These are phyloP conservation scores for Cutaneotrichosporon arboriforme DNA, from an alignment of 1,284 basidiomycete species.

Conservation along the genomic window DNA sequence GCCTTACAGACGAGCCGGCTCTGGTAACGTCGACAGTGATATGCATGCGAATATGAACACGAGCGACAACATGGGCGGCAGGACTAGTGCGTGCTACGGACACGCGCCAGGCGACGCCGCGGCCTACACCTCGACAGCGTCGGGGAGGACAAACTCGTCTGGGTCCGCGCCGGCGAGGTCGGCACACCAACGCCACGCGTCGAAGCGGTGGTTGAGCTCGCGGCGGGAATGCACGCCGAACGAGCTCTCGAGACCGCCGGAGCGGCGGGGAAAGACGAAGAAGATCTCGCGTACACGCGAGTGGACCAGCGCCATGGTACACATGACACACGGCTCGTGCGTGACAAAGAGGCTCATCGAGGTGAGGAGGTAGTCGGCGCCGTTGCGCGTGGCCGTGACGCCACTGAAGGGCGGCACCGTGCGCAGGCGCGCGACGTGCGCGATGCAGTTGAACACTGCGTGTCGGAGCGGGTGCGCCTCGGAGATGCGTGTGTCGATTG, in stretches of 20 bases:
- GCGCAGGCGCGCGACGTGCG: slow-evolving; percentile 53
- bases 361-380: slow-evolving; percentile 77
- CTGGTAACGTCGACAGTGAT: too few relatives aligned
- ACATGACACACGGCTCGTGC: slow-evolving; percentile 94
- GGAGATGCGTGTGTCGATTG: slow-evolving; percentile 64
- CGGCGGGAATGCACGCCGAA: slow-evolving; percentile 66
- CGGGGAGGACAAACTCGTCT: slow-evolving; percentile 10
- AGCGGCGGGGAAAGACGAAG: slow-evolving; percentile 64
- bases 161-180: slow-evolving; percentile 19
- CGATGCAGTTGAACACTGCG: slow-evolving; percentile 69
- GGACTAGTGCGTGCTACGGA: too few relatives aligned
- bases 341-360: slow-evolving; percentile 74
- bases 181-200: slow-evolving; percentile 52
- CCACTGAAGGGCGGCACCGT: slow-evolving; percentile 47
- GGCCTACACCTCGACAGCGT: slow-evolving; percentile 14
- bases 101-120: too few relatives aligned
- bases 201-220: slow-evolving; percentile 76
- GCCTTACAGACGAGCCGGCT: too few relatives aligned
- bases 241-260: slow-evolving; percentile 32
- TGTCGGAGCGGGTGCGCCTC: slow-evolving; percentile 72
- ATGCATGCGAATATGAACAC: too few relatives aligned
- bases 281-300: slow-evolving; percentile 79
- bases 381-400: slow-evolving; percentile 52
- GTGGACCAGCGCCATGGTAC: slow-evolving; percentile 87
- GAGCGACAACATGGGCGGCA: too few relatives aligned